Conservation (phyloP, 2,329 filamentous ascomycete genomes). For the Verticillium tricorpus region DNA sequence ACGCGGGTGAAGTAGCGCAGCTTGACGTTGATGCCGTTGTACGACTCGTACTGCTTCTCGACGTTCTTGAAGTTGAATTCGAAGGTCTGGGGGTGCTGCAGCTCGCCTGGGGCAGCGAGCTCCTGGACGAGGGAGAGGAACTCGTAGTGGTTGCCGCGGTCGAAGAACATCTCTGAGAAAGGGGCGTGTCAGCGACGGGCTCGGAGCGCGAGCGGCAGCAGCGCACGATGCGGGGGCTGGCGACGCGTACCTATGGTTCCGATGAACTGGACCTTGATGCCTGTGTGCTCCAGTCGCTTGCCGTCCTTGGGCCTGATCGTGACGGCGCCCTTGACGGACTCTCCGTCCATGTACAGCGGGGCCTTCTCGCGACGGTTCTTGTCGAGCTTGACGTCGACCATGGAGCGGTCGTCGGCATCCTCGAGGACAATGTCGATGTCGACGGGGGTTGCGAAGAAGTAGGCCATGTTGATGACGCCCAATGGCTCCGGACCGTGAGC, state of each 20-base stretch:
- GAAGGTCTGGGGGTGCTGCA: conserved; percentile 97
- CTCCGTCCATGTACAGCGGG: conserved; percentile 94
- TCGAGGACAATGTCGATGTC: conserved; percentile 99
- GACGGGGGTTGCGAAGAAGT: conserved; percentile 96
- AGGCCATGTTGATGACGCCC: conserved; percentile 64
- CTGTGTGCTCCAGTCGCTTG: conserved; percentile 94
- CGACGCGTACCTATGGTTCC: conserved; percentile 76
- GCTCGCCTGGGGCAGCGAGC: conserved; percentile 91
- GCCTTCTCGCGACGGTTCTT: conserved; percentile 97
- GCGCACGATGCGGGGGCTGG: conserved; percentile 2
- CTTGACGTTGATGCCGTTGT: conserved; percentile 99
- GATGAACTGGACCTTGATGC: conserved; percentile 99
- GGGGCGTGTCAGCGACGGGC: background rate
- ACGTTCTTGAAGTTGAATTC: conserved; percentile 99
- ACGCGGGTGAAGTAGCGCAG: conserved; percentile 97
- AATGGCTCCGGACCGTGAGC: background rate
- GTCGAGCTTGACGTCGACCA: conserved; percentile 97
- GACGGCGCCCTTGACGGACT: conserved; percentile 94
- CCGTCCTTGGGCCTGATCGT: conserved; percentile 96
- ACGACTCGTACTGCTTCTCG: conserved; percentile 99
- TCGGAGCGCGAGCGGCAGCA: background rate
- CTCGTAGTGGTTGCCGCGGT: conserved; percentile 98
- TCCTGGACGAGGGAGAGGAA: conserved; percentile 97
- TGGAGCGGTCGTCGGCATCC: conserved; percentile 87
- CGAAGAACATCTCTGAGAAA: conserved; percentile 95